These are phyloP conservation scores for Taiozyma sp. DNA, from an alignment of 1,139 yeast species.

Conservation along the genomic window DNA sequence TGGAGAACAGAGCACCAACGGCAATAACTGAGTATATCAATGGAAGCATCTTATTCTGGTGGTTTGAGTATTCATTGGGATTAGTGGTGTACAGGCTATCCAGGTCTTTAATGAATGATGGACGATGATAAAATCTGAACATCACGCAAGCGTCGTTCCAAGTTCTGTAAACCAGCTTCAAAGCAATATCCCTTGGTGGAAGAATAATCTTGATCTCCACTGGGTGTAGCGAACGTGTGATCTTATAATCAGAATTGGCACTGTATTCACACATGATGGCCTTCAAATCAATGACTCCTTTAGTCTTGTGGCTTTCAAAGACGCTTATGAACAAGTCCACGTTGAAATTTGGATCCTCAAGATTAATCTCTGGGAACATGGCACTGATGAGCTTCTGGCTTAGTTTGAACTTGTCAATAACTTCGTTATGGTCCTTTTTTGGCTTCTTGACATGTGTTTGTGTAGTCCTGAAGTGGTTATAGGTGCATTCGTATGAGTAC, in stretches of 20 bases:
- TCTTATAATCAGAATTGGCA: conserved; percentile 1
- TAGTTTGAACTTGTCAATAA: conserved; percentile 1
- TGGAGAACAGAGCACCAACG: conserved; percentile 66
- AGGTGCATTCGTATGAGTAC: conserved; percentile 61
- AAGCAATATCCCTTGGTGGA: conserved; percentile 70
- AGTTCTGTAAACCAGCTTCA: conserved; percentile 65
- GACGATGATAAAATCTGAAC: conserved; percentile 81
- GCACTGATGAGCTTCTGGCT: conserved; percentile 28
- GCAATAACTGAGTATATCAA: conserved; percentile 68
- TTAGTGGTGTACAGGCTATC: conserved; percentile 59
- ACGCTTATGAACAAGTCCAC: conserved; percentile 33
- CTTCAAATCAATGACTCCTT: conserved; percentile 16
- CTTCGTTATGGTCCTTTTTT: conserved; percentile 1
- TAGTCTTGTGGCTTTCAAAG: conserved; percentile 12
- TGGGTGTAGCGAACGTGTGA: conserved; percentile 6
- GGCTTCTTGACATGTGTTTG: conserved; percentile 26
- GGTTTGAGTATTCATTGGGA: conserved; percentile 61
- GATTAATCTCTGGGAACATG: conserved; percentile 46
- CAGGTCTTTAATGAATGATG: conserved; percentile 58
- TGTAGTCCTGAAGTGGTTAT: conserved; percentile 27
- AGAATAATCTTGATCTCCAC: conserved; percentile 49
- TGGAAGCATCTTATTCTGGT: conserved; percentile 74
- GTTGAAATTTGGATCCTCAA: conserved; percentile 42
- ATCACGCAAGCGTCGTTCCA: conserved; percentile 86
- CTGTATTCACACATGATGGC: conserved; percentile 15